Percentiles rank a stretch among this genome's conserved stretches.
Evolutionary conservation across 495 filamentous ascomycete genomes (phyloP).

Genomic region (Neurospora tetraspora): DNA sequence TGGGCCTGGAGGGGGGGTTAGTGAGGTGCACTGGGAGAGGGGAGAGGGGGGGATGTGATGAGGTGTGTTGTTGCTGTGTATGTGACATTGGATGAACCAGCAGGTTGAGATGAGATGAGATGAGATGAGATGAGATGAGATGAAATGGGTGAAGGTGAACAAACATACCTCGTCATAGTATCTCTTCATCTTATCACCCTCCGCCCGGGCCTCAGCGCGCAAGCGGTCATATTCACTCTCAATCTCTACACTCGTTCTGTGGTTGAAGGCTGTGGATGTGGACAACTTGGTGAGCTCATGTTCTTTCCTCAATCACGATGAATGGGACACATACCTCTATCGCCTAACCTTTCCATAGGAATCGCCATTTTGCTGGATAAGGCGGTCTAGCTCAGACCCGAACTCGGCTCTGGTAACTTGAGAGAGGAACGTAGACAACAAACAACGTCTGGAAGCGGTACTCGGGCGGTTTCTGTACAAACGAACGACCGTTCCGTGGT

Average conservation of each 20-base stretch:
- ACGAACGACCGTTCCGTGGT: background rate
- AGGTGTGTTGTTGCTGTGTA: background rate
- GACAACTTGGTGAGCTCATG: background rate
- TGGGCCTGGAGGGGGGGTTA: slow-evolving; percentile 42
- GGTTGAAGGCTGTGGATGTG: slow-evolving; percentile 65
- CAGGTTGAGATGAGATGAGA: background rate
- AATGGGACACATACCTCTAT: background rate
- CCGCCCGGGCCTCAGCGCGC: slow-evolving; percentile 68
- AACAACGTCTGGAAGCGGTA: background rate
- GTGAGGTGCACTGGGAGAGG: no score
- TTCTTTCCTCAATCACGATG: background rate
- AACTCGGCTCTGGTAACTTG: background rate
- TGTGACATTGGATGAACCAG: slow-evolving; percentile 3
- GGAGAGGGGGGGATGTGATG: no score
- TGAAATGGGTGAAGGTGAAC: background rate
- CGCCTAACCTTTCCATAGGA: background rate
- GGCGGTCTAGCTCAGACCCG: background rate
- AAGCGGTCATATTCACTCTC: slow-evolving; percentile 91
- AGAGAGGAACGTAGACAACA: background rate
- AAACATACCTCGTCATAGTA: slow-evolving; percentile 60
- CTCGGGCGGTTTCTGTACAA: background rate
- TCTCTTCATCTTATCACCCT: slow-evolving; percentile 60
- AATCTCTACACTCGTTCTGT: slow-evolving; percentile 49
- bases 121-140: background rate
- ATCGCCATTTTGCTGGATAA: background rate